A percentile compares a stretch with the other conserved stretches of the same genome.
Conservation (phyloP, 2,329 filamentous ascomycete species). For the Lachnellula willkommii region DNA sequence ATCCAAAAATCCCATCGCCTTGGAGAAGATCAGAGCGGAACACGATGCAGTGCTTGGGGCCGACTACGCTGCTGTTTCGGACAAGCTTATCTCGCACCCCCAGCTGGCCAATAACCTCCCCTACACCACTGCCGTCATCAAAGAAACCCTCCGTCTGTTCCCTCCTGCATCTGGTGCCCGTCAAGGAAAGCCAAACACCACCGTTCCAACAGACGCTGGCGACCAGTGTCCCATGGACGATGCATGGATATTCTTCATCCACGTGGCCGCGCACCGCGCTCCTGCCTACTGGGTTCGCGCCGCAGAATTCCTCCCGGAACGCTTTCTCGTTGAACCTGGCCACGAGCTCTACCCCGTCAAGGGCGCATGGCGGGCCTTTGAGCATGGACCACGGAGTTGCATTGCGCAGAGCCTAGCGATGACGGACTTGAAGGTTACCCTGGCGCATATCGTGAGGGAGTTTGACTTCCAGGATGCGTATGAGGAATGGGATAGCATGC, state of each 20-base stretch:
- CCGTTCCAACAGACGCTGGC: slow-evolving; percentile 14
- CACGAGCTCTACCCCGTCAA: slow-evolving; percentile 32
- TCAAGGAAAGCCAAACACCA: slow-evolving; percentile 6
- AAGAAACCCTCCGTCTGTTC: slow-evolving; percentile 18
- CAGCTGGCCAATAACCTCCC: slow-evolving; percentile 16
- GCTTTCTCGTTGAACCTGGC: slow-evolving; percentile 37
- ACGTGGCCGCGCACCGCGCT: slow-evolving; percentile 32
- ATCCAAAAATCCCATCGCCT: slow-evolving; percentile 6
- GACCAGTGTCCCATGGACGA: slow-evolving; percentile 15
- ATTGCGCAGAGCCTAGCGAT: slow-evolving; percentile 51
- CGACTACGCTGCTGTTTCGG: slow-evolving; percentile 2
- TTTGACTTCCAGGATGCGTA: slow-evolving; percentile 20
- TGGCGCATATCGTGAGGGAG: slow-evolving; percentile 40
- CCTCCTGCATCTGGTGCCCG: slow-evolving; percentile 15
- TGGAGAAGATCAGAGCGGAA: slow-evolving; percentile 12
- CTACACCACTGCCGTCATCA: slow-evolving; percentile 20
- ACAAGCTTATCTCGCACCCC: slow-evolving; percentile 7
- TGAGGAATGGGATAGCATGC: slow-evolving; percentile 15
- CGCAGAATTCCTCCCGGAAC: slow-evolving; percentile 42
- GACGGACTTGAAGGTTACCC: slow-evolving; percentile 42
- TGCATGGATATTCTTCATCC: slow-evolving; percentile 11
- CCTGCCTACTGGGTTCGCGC: slow-evolving; percentile 39
- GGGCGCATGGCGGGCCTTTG: slow-evolving; percentile 50
- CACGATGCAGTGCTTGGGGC: slow-evolving; percentile 18
- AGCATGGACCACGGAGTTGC: slow-evolving; percentile 49